Evolutionary conservation across 768 basidiomycete genomes (phyloP).

Genomic region (Macrolepiota fuliginosa): DNA sequence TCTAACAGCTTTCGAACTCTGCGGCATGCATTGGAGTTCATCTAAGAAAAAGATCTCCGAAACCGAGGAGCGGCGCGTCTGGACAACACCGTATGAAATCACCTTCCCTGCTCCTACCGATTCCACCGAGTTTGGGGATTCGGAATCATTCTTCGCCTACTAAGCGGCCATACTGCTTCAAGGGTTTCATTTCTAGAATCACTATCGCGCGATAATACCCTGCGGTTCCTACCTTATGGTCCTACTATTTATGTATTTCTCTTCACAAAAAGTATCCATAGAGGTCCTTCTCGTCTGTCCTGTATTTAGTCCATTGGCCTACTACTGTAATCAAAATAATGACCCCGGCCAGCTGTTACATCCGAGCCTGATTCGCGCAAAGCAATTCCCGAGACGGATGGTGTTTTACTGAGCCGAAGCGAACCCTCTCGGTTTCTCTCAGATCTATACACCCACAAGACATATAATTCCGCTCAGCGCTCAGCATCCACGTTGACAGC

Average conservation of each 20-base stretch:
- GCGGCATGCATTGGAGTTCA: slow-evolving; percentile 73
- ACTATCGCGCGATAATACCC: slow-evolving; percentile 1
- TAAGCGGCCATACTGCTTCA: neutral
- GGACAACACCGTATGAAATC: slow-evolving; percentile 27
- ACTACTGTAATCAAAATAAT: slow-evolving; percentile 10
- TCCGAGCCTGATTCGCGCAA: neutral
- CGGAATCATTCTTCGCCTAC: slow-evolving; percentile 12
- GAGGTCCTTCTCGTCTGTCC: neutral
- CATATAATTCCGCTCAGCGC: neutral
- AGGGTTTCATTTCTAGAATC: slow-evolving; percentile 3
- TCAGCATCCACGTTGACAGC: neutral
- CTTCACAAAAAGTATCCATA: slow-evolving; percentile 9
- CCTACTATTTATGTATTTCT: slow-evolving; percentile 2
- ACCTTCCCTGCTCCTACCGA: slow-evolving; percentile 6
- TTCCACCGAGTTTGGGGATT: slow-evolving; percentile 11
- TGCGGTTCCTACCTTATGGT: neutral
- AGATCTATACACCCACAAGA: slow-evolving; percentile 3
- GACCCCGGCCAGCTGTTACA: neutral
- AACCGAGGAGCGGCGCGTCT: slow-evolving; percentile 41
- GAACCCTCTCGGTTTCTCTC: neutral
- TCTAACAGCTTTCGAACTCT: slow-evolving; percentile 68
- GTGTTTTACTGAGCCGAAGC: neutral
- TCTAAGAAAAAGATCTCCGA: slow-evolving; percentile 33
- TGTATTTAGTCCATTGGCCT: slow-evolving; percentile 6
- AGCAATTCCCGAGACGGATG: slow-evolving; percentile 7